A percentile compares a stretch with the other conserved stretches of the same genome.
Conservation (phyloP, 495 filamentous ascomycete species). For the Penicillium fimorum region DNA sequence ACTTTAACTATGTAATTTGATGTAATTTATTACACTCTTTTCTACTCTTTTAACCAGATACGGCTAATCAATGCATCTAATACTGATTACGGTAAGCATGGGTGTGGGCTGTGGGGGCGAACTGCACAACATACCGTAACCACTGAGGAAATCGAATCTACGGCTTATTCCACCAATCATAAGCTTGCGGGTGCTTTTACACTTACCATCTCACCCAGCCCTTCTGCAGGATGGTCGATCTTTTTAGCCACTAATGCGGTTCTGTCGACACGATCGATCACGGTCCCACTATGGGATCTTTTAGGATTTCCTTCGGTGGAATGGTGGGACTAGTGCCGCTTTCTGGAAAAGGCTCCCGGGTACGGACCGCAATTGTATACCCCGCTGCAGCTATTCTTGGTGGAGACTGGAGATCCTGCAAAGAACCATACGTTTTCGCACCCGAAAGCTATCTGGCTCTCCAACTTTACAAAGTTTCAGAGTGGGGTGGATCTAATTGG, state of each 20-base stretch:
- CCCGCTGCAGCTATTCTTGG: constrained; percentile 8
- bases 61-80: constrained; percentile 15
- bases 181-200: constrained; percentile 11
- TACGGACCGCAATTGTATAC: constrained; percentile 24
- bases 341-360: constrained; percentile 27
- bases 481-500: constrained; percentile 3
- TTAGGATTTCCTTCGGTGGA: not conserved
- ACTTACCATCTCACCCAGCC: constrained; percentile 22
- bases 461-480: not conserved
- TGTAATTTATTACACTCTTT: too few species aligned
- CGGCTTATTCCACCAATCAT: constrained; percentile 21
- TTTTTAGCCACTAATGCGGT: constrained; percentile 23
- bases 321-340: constrained; percentile 14
- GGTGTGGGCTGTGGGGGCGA: constrained; percentile 15
- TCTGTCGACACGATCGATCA: constrained; percentile 16
- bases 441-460: not conserved
- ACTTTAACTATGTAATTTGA: not conserved
- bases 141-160: constrained; percentile 13
- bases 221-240: constrained; percentile 32
- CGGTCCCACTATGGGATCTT: constrained; percentile 18
- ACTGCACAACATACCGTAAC: constrained; percentile 30
- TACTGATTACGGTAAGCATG: constrained; percentile 12
- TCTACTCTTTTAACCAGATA: not conserved
- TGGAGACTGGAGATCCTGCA: constrained; percentile 10
- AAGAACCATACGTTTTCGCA: not conserved